Evolutionary conservation across 1,284 basidiomycete species (phyloP).

Genomic region (Vanrija pseudolonga): DNA sequence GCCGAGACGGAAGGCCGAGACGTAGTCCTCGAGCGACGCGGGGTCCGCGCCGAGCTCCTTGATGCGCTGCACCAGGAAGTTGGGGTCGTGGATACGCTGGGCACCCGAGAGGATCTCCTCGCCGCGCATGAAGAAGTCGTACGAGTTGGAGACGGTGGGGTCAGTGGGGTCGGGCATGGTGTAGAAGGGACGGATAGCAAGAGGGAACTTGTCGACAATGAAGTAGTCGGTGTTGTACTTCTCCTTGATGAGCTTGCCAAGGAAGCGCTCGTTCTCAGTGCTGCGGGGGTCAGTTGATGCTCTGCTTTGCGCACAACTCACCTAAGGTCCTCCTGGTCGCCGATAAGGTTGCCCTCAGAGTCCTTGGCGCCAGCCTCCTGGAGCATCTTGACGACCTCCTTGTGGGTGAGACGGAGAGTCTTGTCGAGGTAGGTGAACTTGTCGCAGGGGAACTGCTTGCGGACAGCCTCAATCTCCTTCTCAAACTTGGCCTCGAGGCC

Average conservation of each 20-base stretch:
- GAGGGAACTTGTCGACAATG: conserved; percentile 94
- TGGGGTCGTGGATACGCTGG: conserved; percentile 91
- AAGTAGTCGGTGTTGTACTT: conserved; percentile 93
- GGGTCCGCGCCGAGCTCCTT: conserved; percentile 67
- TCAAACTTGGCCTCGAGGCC: conserved; percentile 71
- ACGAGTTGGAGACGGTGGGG: conserved; percentile 91
- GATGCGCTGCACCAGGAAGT: conserved; percentile 80
- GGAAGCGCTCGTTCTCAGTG: conserved; percentile 71
- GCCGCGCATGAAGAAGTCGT: conserved; percentile 99
- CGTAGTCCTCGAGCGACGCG: conserved; percentile 79
- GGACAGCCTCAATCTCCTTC: conserved; percentile 74
- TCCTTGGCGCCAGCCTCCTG: conserved; percentile 69
- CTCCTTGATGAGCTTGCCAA: conserved; percentile 80
- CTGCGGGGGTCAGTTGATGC: conserved; percentile 2
- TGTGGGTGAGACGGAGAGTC: conserved; percentile 77
- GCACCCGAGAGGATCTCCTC: conserved; percentile 98
- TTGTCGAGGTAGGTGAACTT: conserved; percentile 82
- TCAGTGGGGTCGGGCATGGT: conserved; percentile 93
- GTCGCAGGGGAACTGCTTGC: conserved; percentile 84
- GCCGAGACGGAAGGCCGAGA: conserved; percentile 91
- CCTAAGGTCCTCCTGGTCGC: conserved; percentile 81
- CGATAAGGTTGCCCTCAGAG: conserved; percentile 54
- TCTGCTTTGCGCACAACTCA: conserved; percentile 47
- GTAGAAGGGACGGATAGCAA: conserved; percentile 89
- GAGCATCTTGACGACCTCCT: conserved; percentile 82